phyloP scores from a whole-genome alignment of 2,329 filamentous ascomycete species.

The Neoarthrinium moseri region DNA sequence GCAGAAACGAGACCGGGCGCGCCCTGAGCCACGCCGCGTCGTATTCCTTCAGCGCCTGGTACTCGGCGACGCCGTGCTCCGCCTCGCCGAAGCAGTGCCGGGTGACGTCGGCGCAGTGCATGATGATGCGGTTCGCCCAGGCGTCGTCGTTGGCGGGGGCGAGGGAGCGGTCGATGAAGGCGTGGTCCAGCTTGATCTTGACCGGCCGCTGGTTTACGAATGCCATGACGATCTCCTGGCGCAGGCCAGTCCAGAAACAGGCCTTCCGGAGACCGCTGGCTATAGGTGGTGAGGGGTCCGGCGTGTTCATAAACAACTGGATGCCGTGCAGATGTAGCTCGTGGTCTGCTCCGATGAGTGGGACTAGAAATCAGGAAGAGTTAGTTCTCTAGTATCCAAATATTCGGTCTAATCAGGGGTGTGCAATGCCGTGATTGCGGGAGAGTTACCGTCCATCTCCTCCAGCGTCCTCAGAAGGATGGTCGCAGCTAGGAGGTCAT shows the following conservation, averaged over 20 bases:
- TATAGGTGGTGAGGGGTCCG: neutral
- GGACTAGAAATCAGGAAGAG: neutral
- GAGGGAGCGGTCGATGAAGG: constrained; percentile 1
- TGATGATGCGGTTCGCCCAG: constrained; percentile 8
- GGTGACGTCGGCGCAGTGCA: constrained; percentile 4
- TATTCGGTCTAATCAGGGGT: too few relatives aligned
- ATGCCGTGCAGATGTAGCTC: constrained; percentile 7
- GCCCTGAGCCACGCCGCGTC: constrained; percentile 1
- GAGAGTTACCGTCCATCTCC: constrained; percentile 7
- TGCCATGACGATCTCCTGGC: constrained; percentile 8
- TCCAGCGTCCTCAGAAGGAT: constrained; percentile 6
- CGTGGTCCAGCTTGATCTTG: constrained; percentile 2
- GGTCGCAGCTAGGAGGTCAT: constrained; percentile 6
- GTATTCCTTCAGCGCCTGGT: neutral
- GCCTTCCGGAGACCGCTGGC: constrained; percentile 2
- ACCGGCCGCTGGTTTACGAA: constrained; percentile 6
- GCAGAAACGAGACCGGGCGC: neutral
- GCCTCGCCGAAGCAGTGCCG: constrained; percentile 1
- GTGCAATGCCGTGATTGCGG: neutral
- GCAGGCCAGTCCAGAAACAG: constrained; percentile 7
- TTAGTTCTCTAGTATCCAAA: too few relatives aligned
- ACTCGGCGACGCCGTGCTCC: neutral
- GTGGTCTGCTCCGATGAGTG: constrained; percentile 1
- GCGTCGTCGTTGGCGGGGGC: constrained; percentile 1
- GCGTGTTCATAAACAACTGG: constrained; percentile 5